Evolutionary conservation across 2,329 filamentous ascomycete genomes (phyloP), one percentile per base, ranked within the genome.

Genomic region (Xylaria sp.): DNA sequence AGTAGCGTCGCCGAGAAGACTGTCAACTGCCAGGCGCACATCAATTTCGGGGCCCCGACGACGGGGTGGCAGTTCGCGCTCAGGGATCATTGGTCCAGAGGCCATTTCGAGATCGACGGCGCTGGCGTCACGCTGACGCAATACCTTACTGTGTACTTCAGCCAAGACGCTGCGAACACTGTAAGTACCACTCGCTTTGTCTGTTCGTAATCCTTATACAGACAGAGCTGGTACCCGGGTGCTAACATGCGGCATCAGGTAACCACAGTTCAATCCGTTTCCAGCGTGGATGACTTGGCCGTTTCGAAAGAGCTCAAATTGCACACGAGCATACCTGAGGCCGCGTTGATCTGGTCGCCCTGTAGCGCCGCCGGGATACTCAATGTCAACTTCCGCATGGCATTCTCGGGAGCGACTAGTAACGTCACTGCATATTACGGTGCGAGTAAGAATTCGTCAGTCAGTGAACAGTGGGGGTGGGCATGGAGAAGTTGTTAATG

Each of bases 351-450:
- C 35, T 74, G 73, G 73, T 75, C 73, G 1, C 69, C 65, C 3
- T 75, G 73, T 32, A 59, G 44, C 1, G 60, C 65, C 21, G 57
- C 64, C 32, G 67, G 71, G 4, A 63, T 75, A 13, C 16, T 75
- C 16, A 74, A 75, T 35, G 73, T 75, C 29, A 75, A 75, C 50
- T 75, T 75, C 48, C 73, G 72, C 27, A 57, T 73, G 21, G 69
- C 71, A 2, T 66, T 75, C 23, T 66, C 73, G 12, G 71, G 71
- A 6, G 44, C 68, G 9, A 65, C 66, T 35, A 40, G 16, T 8
- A 47, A 55, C 25, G 62, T 69, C 12, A 65, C 69, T 4, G 73
- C 63, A 2, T 73, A 71, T 40, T 74, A 68, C 40, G 73, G 73
- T 25, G 66, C 62, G 35, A 48, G 68, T 23, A 73, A 58, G 16